phyloP scores from a whole-genome alignment of 2,329 filamentous ascomycete species.

The Phialemoniopsis sp. region DNA sequence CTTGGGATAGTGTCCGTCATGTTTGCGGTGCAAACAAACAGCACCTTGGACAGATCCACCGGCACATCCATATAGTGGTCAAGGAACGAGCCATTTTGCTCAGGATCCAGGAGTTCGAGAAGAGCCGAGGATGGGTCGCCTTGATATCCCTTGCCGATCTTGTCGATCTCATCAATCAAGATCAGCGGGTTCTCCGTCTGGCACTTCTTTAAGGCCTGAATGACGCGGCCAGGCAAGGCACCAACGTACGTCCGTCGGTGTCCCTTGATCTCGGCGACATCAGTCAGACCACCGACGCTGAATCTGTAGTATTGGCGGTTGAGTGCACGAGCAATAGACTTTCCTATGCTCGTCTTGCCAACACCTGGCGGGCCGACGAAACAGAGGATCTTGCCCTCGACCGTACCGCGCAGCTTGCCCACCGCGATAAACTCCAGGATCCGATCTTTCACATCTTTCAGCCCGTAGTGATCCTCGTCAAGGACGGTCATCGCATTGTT shows the following conservation, averaged over 20 bases:
- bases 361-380: conserved; percentile 97
- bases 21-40: conserved; percentile 98
- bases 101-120: conserved; percentile 88
- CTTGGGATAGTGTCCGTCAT: conserved; percentile 98
- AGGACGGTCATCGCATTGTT: conserved; percentile 84
- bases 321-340: conserved; percentile 90
- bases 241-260: conserved; percentile 96
- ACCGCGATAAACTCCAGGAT: conserved; percentile 98
- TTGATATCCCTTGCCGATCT: conserved; percentile 94
- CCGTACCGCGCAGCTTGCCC: conserved; percentile 91
- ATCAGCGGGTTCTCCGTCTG: conserved; percentile 98
- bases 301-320: conserved; percentile 98
- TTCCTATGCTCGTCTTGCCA: conserved; percentile 97
- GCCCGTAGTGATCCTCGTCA: conserved; percentile 92
- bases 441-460: conserved; percentile 98
- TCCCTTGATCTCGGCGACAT: conserved; percentile 98
- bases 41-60: conserved; percentile 92
- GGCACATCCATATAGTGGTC: conserved; percentile 99
- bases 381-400: conserved; percentile 97
- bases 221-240: conserved; percentile 90
- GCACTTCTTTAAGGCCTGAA: conserved; percentile 97
- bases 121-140: conserved; percentile 93
- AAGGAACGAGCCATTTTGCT: conserved; percentile 95
- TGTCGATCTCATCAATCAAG: conserved; percentile 96
- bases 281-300: conserved; percentile 92